These are phyloP conservation scores for Syzygium grande DNA, from an alignment of 345 rosid genomes.

Conservation along the genomic window DNA sequence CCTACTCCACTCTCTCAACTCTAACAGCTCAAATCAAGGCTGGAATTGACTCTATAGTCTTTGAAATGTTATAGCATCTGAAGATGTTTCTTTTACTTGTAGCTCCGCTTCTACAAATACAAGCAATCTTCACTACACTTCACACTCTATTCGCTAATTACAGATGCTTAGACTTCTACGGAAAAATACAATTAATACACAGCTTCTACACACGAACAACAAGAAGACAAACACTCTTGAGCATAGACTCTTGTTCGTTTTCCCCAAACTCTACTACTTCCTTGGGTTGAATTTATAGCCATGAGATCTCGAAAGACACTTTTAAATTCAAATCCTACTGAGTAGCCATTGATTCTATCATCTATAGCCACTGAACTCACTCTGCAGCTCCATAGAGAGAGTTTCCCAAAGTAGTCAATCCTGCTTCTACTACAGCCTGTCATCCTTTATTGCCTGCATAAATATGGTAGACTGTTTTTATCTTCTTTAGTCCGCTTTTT, in stretches of 20 bases:
- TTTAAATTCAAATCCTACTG: too few relatives aligned
- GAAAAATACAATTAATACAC: not conserved
- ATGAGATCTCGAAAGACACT: not conserved
- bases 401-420: not conserved
- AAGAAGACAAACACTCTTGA: not conserved
- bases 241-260: not conserved
- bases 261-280: not conserved
- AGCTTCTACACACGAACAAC: not conserved
- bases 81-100: not conserved
- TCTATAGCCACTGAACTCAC: accelerated
- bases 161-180: accelerated
- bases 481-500: too few relatives aligned
- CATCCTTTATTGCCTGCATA: not conserved
- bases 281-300: not conserved
- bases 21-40: not conserved
- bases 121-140: not conserved
- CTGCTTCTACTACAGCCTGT: accelerated
- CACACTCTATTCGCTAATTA: not conserved
- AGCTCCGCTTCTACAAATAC: not conserved
- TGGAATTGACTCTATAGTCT: accelerated
- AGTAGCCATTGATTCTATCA: not conserved
- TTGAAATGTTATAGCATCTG: accelerated
- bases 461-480: too few relatives aligned
- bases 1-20: not conserved
- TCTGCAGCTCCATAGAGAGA: not conserved